Base-by-base conservation (phyloP, 306 rosid genomes). In the Ochetophila trinervis region DNA sequence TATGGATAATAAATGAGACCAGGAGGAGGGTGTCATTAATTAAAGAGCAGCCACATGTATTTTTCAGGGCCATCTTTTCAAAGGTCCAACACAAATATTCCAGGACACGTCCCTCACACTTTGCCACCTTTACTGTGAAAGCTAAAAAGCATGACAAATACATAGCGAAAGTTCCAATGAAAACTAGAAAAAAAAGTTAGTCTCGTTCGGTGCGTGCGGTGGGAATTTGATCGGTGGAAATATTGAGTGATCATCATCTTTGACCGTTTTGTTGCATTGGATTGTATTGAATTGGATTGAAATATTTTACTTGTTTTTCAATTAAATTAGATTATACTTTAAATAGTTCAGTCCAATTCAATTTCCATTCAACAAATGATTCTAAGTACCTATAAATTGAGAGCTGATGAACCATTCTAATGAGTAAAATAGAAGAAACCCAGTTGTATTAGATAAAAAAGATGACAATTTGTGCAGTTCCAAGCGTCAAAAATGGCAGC, bases 401-500 rank as follows among this genome's bases (percentile, higher is more conserved):
- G 5, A 8, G 49, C 49, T 8, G 6, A 1, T 14, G 14, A 44
- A 8, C 6, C 16, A 14, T 44, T 44, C 49, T 1, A 44, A 44
- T 1, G 5, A 44, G 49, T 44, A 44, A 9, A n/a, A 9, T 14
- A 44, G n/a, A 14, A 44, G 16, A 44, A 44, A 44, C 16, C 49
- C 16, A 44, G 49, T 14, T 44, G 10, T 2, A 8, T 3, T 13
- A 13, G 1, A 3, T 13, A 48, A 1, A 12, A 24, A 15, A 30
- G 30, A 11, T 42, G 44, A 54, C 22, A 23, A 9, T 40, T 14
- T 15, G 49, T 21, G 10, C 11, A 16, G 36, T 16, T 19, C 91
- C 88, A 20, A 51, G 36, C 20, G 32, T 81, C 60, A 68, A 67
- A 63, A 79, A 83, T 12, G 72, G 71, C 3, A 62, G 82, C 61